A percentile compares a stretch with the other conserved stretches of the same genome.
These are phyloP conservation scores for Suillus weaverae DNA, from an alignment of 768 basidiomycete genomes.

Conservation along the genomic window DNA sequence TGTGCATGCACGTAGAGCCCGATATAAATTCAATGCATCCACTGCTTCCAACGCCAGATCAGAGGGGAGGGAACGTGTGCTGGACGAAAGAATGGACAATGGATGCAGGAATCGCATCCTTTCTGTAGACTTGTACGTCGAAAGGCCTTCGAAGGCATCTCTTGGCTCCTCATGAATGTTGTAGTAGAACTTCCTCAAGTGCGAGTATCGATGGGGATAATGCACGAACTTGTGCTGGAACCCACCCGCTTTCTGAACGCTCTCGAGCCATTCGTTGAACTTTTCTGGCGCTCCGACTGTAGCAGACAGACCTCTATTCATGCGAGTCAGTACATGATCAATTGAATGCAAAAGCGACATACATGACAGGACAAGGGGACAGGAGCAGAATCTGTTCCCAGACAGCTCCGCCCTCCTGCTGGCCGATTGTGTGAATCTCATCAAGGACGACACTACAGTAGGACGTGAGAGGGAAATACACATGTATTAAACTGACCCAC, in stretches of 20 bases:
- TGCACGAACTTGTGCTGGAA: slow-evolving; percentile 60
- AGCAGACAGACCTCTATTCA: slow-evolving; percentile 62
- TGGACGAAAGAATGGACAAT: slow-evolving; percentile 56
- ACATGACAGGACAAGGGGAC: slow-evolving; percentile 75
- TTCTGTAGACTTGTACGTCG: slow-evolving; percentile 36
- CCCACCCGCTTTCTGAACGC: slow-evolving; percentile 59
- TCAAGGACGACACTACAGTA: slow-evolving; percentile 58
- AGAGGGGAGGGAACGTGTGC: slow-evolving; percentile 48
- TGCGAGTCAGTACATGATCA: not conserved
- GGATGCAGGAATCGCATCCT: slow-evolving; percentile 63
- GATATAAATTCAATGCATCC: slow-evolving; percentile 56
- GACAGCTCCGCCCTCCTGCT: slow-evolving; percentile 65
- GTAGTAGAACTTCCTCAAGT: slow-evolving; percentile 69
- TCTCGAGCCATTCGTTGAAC: slow-evolving; percentile 66
- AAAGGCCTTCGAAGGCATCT: slow-evolving; percentile 37
- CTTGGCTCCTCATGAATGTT: slow-evolving; percentile 27
- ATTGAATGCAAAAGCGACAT: slow-evolving; percentile 20
- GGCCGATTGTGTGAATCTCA: slow-evolving; percentile 64
- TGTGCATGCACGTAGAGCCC: slow-evolving; percentile 35
- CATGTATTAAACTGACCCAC: slow-evolving; percentile 7
- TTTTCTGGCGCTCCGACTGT: slow-evolving; percentile 65
- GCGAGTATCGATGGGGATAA: slow-evolving; percentile 71
- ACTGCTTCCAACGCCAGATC: slow-evolving; percentile 64
- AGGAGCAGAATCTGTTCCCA: slow-evolving; percentile 77
- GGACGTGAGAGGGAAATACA: slow-evolving; percentile 6